These are phyloP conservation scores for Porphyrellus sp. DNA, from an alignment of 1,284 basidiomycete species.

Conservation along the genomic window DNA sequence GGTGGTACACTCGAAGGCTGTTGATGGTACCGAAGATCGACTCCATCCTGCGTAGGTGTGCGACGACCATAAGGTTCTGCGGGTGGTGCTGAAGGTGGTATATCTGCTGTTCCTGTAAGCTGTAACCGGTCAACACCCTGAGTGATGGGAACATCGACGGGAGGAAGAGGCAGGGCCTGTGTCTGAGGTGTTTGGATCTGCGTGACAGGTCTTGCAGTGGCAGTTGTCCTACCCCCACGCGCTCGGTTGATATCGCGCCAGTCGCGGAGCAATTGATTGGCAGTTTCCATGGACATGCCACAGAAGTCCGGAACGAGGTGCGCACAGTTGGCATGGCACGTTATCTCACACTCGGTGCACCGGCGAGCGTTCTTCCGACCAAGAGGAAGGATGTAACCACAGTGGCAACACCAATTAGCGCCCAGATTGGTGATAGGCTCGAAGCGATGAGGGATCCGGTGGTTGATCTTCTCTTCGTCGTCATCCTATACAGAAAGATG, in stretches of 20 bases:
- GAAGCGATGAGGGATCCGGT: slow-evolving; percentile 98
- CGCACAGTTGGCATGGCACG: slow-evolving; percentile 96
- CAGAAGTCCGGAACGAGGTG: slow-evolving; percentile 99
- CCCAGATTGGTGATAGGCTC: slow-evolving; percentile 96
- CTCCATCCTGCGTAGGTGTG: slow-evolving; percentile 34
- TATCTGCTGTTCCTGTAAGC: slow-evolving; percentile 40
- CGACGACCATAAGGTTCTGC: slow-evolving; percentile 39
- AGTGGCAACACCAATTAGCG: slow-evolving; percentile 99
- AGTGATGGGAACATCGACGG: slow-evolving; percentile 32
- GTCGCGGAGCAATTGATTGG: slow-evolving; percentile 89
- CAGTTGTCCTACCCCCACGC: slow-evolving; percentile 43
- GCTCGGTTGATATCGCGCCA: slow-evolving; percentile 80
- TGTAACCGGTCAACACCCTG: slow-evolving; percentile 52
- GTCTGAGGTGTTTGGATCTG: slow-evolving; percentile 37
- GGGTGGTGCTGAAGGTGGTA: slow-evolving; percentile 25
- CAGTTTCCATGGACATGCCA: slow-evolving; percentile 99
- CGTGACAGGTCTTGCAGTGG: slow-evolving; percentile 33
- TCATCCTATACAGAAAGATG: slow-evolving; percentile 69
- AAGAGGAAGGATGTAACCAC: slow-evolving; percentile 96
- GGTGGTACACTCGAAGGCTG: slow-evolving; percentile 34
- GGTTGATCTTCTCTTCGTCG: slow-evolving; percentile 99
- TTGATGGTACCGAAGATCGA: slow-evolving; percentile 32
- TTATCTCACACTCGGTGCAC: slow-evolving; percentile 95
- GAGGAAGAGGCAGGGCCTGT: slow-evolving; percentile 30
- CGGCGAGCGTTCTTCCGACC: slow-evolving; percentile 95